Percentiles rank a stretch among this genome's conserved stretches.
phyloP scores from a whole-genome alignment of 768 basidiomycete genomes.

The Austroboletus festivus region DNA sequence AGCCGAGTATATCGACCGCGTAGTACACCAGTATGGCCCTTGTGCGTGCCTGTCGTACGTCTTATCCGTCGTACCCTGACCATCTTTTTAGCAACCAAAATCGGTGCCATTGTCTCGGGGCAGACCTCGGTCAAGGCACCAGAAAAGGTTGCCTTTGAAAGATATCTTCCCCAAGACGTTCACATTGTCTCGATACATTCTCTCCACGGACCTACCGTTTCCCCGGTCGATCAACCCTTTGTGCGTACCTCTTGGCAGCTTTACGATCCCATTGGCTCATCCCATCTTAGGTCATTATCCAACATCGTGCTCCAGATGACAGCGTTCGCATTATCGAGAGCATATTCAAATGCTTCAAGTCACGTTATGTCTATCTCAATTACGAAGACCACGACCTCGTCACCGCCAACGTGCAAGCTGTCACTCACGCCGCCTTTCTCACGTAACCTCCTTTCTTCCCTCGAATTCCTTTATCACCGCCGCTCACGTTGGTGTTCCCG shows the following conservation, averaged over 20 bases:
- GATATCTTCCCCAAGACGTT: slow-evolving; percentile 79
- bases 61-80: background rate
- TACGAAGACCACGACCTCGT: slow-evolving; percentile 96
- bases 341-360: slow-evolving; percentile 75
- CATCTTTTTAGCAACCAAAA: slow-evolving; percentile 69
- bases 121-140: slow-evolving; percentile 98
- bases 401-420: slow-evolving; percentile 97
- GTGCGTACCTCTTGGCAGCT: slow-evolving; percentile 41
- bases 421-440: slow-evolving; percentile 96
- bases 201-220: slow-evolving; percentile 89
- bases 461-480: background rate
- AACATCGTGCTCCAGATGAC: slow-evolving; percentile 76
- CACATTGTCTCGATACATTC: slow-evolving; percentile 93
- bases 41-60: slow-evolving; percentile 48
- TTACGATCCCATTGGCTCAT: background rate
- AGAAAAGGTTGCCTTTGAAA: slow-evolving; percentile 86
- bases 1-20: slow-evolving; percentile 77
- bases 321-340: slow-evolving; percentile 75
- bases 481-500: slow-evolving; percentile 9
- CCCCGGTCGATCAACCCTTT: slow-evolving; percentile 84
- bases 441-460: slow-evolving; percentile 35
- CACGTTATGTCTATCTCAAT: slow-evolving; percentile 87
- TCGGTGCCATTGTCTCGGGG: slow-evolving; percentile 88
- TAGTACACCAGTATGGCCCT: slow-evolving; percentile 90
- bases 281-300: slow-evolving; percentile 71